These are phyloP conservation scores for Pouteria campechiana DNA, from an alignment of 179 eudicot genomes.

Conservation along the genomic window DNA sequence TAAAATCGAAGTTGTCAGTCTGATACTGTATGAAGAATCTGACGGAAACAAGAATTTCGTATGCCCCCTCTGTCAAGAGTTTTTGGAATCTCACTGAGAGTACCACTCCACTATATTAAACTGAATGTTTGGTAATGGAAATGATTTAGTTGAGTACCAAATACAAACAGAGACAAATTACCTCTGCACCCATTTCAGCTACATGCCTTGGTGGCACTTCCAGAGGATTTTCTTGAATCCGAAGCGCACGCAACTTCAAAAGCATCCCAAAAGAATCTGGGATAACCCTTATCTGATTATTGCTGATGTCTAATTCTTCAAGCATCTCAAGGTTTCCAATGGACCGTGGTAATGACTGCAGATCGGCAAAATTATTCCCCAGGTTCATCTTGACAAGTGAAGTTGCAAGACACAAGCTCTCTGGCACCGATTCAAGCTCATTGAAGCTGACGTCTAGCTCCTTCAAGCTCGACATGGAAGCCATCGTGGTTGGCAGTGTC, in stretches of 20 bases:
- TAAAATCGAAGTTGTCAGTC: too few relatives aligned
- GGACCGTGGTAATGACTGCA: slow-evolving; percentile 58
- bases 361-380: slow-evolving; percentile 83
- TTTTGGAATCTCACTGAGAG: too few relatives aligned
- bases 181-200: slow-evolving; percentile 75
- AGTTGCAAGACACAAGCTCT: slow-evolving; percentile 82
- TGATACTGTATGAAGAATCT: too few relatives aligned
- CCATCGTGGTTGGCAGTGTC: slow-evolving; percentile 70
- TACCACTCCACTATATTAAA: too few relatives aligned
- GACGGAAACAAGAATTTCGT: too few relatives aligned
- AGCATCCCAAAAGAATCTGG: slow-evolving; percentile 77
- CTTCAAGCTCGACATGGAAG: slow-evolving; percentile 41
- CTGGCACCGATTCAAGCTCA: slow-evolving; percentile 73
- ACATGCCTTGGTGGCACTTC: slow-evolving; percentile 60
- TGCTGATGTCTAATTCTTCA: slow-evolving; percentile 72
- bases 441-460: slow-evolving; percentile 88
- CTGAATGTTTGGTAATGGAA: neutral
- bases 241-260: slow-evolving; percentile 29
- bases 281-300: slow-evolving; percentile 65
- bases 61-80: too few relatives aligned
- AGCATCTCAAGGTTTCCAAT: slow-evolving; percentile 88
- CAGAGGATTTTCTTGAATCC: slow-evolving; percentile 64
- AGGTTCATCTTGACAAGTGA: slow-evolving; percentile 60
- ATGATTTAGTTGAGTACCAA: neutral
- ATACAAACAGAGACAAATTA: slow-evolving; percentile 4